These are phyloP conservation scores for Pyrenochaeta sp. DNA, from an alignment of 2,329 filamentous ascomycete genomes.

Conservation along the genomic window DNA sequence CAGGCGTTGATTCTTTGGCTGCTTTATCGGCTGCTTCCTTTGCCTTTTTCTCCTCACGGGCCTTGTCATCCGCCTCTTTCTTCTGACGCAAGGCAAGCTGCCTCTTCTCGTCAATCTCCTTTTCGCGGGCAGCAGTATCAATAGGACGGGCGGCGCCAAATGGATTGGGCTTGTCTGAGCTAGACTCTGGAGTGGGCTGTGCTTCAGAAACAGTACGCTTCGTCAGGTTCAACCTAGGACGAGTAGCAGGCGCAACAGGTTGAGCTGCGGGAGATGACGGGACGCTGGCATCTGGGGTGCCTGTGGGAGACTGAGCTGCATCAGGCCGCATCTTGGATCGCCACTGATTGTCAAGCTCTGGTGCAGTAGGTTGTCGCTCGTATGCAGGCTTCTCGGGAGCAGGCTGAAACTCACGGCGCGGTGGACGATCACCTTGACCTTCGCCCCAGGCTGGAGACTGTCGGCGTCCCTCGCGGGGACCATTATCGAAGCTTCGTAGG, in stretches of 20 bases:
- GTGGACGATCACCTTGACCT: constrained; percentile 73
- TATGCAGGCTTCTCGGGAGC: constrained; percentile 61
- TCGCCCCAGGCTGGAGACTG: constrained; percentile 78
- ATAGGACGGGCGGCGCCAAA: constrained; percentile 95
- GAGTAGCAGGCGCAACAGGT: constrained; percentile 65
- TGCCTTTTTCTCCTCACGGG: constrained; percentile 70
- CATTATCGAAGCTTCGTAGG: constrained; percentile 59
- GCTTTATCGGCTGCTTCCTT: constrained; percentile 65
- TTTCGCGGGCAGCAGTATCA: constrained; percentile 88
- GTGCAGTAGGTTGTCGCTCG: constrained; percentile 80
- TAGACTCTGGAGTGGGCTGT: constrained; percentile 55
- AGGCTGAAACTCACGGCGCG: constrained; percentile 72
- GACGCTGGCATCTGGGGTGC: constrained; percentile 76
- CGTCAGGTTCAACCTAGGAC: constrained; percentile 84
- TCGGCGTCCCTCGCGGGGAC: constrained; percentile 47
- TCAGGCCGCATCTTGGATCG: constrained; percentile 91
- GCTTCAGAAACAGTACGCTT: constrained; percentile 91
- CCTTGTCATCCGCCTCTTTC: constrained; percentile 86
- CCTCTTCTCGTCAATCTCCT: constrained; percentile 88
- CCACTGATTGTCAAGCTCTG: constrained; percentile 94
- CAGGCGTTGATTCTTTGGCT: constrained; percentile 59
- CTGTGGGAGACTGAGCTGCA: constrained; percentile 67
- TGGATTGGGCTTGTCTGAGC: constrained; percentile 80
- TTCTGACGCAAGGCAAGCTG: constrained; percentile 77
- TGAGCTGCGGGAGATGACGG: constrained; percentile 75